A percentile compares a stretch with the other conserved stretches of the same genome.
Evolutionary conservation across 2,329 filamentous ascomycete species (phyloP).

Genomic region (Arthrobotrys entomopaga): DNA sequence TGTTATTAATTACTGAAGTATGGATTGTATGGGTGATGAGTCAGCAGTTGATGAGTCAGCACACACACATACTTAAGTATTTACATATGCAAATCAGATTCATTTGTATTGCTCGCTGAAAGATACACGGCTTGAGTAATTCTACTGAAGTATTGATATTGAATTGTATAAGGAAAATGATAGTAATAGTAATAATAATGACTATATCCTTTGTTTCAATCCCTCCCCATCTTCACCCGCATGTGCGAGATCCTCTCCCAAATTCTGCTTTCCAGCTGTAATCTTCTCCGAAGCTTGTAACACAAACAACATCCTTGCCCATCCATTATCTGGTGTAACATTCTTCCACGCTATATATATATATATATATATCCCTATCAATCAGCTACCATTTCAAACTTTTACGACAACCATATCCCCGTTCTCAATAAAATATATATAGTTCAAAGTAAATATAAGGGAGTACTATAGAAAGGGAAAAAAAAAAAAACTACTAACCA

Average conservation of each 20-base stretch:
- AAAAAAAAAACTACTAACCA: constrained; percentile 53
- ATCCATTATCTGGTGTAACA: constrained; percentile 29
- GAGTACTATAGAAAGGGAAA: neutral
- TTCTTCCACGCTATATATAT: constrained; percentile 15
- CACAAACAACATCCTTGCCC: constrained; percentile 31
- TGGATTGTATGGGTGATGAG: no score
- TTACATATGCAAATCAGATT: no score
- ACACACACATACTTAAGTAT: no score
- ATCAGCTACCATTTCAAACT: neutral
- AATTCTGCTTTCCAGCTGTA: neutral
- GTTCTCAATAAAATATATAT: neutral
- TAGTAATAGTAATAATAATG: no score
- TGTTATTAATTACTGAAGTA: no score
- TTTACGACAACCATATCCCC: no score
- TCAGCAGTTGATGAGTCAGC: no score
- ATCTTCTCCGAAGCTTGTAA: constrained; percentile 19
- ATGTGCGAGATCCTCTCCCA: constrained; percentile 8
- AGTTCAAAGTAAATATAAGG: neutral
- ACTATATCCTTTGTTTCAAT: neutral
- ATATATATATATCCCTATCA: neutral
- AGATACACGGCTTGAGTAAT: no score
- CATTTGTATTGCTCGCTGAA: no score
- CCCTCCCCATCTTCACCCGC: neutral
- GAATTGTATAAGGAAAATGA: no score
- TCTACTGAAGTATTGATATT: no score